Conservation (phyloP, 805 yeast species). For the Scheffersomyces coipomensis region DNA sequence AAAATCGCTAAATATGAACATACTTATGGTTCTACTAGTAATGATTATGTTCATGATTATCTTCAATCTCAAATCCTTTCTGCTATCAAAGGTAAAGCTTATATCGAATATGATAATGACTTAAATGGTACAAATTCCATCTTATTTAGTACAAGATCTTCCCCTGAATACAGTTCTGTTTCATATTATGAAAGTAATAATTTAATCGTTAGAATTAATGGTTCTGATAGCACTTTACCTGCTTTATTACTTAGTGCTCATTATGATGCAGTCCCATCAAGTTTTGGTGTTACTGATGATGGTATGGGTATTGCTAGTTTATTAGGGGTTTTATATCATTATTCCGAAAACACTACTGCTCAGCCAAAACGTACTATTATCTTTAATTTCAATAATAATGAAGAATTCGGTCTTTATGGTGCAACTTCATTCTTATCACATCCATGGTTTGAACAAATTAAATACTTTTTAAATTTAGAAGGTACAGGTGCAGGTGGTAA, state of each 20-base stretch:
- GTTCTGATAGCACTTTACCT: conserved; percentile 54
- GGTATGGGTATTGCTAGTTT: conserved; percentile 86
- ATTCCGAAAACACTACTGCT: conserved; percentile 20
- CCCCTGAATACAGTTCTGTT: conserved; percentile 41
- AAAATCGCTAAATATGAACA: conserved; percentile 64
- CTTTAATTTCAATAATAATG: conserved; percentile 86
- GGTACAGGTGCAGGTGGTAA: conserved; percentile 93
- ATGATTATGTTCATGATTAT: conserved; percentile 74
- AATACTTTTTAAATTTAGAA: conserved; percentile 76
- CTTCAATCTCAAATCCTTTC: conserved; percentile 43
- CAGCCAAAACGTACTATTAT: conserved; percentile 72
- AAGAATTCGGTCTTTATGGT: conserved; percentile 84
- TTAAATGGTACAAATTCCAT: conserved; percentile 44
- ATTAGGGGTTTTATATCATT: conserved; percentile 64
- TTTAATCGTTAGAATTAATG: conserved; percentile 72
- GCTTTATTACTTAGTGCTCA: conserved; percentile 82
- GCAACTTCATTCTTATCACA: conserved; percentile 72
- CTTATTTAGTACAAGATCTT: conserved; percentile 50
- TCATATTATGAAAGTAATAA: conserved; percentile 83
- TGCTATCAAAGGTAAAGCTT: conserved; percentile 25
- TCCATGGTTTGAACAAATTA: conserved; percentile 63
- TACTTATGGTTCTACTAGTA: conserved; percentile 76
- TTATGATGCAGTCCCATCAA: conserved; percentile 85
- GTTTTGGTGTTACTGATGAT: conserved; percentile 88
- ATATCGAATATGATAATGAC: conserved; percentile 39